These are phyloP conservation scores for Crithidia sp. DNA, from an alignment of 208 protist genomes.

Conservation along the genomic window DNA sequence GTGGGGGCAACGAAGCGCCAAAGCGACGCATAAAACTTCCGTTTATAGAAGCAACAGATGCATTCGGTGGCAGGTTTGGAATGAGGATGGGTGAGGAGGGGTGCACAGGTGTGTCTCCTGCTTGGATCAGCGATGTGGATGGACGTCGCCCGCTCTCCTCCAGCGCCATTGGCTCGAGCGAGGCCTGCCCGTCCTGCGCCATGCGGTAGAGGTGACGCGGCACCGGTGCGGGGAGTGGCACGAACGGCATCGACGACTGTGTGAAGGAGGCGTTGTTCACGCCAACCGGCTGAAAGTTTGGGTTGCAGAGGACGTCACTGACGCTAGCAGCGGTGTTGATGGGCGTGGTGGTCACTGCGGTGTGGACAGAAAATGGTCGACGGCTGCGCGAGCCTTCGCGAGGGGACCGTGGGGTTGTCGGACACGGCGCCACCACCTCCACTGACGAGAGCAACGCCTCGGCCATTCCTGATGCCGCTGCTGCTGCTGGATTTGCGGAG, in stretches of 20 bases:
- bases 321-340: background rate
- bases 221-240: background rate
- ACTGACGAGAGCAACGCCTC: slow-evolving; percentile 1
- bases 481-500: too few species aligned
- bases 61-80: too few species aligned
- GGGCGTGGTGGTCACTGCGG: background rate
- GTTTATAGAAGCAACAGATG: too few species aligned
- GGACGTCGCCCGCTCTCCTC: too few species aligned
- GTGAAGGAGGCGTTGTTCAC: background rate
- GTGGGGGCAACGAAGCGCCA: background rate
- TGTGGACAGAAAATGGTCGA: background rate
- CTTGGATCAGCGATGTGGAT: too few species aligned
- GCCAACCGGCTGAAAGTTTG: background rate
- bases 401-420: background rate
- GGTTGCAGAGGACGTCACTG: background rate
- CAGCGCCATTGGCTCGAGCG: background rate
- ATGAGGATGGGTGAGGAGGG: too few species aligned
- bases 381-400: background rate
- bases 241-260: background rate
- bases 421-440: slow-evolving; percentile 2
- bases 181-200: background rate
- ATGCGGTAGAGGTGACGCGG: background rate
- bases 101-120: too few species aligned
- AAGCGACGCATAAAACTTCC: background rate
- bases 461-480: background rate